Base-by-base conservation (phyloP, 2,329 filamentous ascomycete genomes). In the Diaporthe destruens region DNA sequence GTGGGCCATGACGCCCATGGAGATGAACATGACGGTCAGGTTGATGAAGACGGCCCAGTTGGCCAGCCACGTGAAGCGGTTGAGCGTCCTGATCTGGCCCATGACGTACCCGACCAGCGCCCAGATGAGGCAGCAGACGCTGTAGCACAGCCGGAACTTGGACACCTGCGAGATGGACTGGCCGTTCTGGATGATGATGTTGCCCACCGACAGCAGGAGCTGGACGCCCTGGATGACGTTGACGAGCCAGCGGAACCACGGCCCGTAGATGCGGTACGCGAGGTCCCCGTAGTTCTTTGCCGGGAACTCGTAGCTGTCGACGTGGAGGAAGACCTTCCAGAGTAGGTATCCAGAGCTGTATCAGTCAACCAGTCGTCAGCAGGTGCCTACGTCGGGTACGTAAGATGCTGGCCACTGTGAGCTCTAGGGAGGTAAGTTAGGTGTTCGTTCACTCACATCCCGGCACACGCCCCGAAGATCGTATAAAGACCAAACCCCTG, bases 31-130 rank as follows among this genome's bases (percentile, higher is more conserved):
- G 71, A 87, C 82, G 29, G 86, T 76, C 23, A 89, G 72, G 71
- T 88, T 89, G 61, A 89, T 75, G 84, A 86, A 89, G 5, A 90
- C 84, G 0, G 86, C 83, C 39, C 85, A 76, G 74, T 88, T 89
- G 9, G 88, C 87, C 1, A 90, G 76, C 84, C 85, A 89, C 3
- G 86, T 85, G 69, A 87, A 87, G 5, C 81, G 79, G 74, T 86
- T 83, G 20, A 90, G 80, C 0, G 87, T 89, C 8, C 88, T 82
- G 54, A 90, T 85, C 74, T 89, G 88, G 0, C 86, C 86, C 8
- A 89, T 74, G 7, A 87, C 69, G 72, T 88, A 86, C 3, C 88
- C 87, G 3, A 81, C 81, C 11, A 84, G 76, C 49, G 84, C 83
- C 75, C 86, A 88, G 16, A 89, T 80, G 20, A 88, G 77, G 6